These are phyloP conservation scores for Vachellia collinsii DNA, from an alignment of 306 rosid species.

Conservation along the genomic window DNA sequence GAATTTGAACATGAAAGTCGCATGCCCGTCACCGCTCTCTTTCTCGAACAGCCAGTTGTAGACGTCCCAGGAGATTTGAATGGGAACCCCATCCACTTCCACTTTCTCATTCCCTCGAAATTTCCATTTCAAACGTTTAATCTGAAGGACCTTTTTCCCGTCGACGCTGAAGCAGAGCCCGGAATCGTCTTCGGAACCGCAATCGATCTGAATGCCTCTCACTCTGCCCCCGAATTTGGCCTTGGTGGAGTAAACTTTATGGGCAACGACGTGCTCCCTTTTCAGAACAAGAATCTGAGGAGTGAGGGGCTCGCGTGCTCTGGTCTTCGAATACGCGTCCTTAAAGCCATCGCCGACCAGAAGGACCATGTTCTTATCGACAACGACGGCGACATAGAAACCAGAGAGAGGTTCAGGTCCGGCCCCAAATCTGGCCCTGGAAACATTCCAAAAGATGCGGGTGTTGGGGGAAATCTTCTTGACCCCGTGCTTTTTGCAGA, in stretches of 20 bases:
- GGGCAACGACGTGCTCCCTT: slow-evolving; percentile 71
- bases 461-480: slow-evolving; percentile 58
- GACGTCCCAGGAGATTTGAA: slow-evolving; percentile 91
- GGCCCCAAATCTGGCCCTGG: slow-evolving; percentile 62
- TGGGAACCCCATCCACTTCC: slow-evolving; percentile 57
- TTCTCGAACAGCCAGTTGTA: slow-evolving; percentile 77
- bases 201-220: slow-evolving; percentile 68
- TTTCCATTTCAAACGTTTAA: slow-evolving; percentile 60
- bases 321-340: slow-evolving; percentile 64
- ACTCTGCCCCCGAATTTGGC: slow-evolving; percentile 64
- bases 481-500: slow-evolving; percentile 78
- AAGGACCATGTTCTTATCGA: slow-evolving; percentile 58
- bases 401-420: slow-evolving; percentile 70
- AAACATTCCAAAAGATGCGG: slow-evolving; percentile 71
- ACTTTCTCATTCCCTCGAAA: slow-evolving; percentile 81
- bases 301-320: slow-evolving; percentile 38
- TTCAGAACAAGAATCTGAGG: slow-evolving; percentile 56
- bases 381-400: slow-evolving; percentile 77
- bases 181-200: slow-evolving; percentile 43
- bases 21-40: slow-evolving; percentile 55
- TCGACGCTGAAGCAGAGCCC: slow-evolving; percentile 45
- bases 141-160: slow-evolving; percentile 37
- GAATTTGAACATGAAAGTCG: slow-evolving; percentile 86
- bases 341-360: slow-evolving; percentile 63
- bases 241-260: slow-evolving; percentile 58